Percentiles rank a stretch among this genome's conserved stretches.
Evolutionary conservation across 805 yeast species (phyloP).

Genomic region (Metschnikowia cerradonensis): DNA sequence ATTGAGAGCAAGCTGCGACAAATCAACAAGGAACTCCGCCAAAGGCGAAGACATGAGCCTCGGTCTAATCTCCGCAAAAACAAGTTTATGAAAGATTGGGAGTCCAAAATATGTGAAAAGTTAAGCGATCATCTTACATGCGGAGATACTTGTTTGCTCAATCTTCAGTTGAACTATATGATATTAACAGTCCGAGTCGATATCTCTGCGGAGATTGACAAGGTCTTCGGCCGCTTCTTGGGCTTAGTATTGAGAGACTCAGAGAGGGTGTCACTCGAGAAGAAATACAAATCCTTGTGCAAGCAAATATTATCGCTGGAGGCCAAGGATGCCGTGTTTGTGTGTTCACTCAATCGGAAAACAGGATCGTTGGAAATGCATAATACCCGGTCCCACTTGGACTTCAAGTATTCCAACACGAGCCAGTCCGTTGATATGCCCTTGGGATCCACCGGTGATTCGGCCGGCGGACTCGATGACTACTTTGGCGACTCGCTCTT

Average conservation of each 20-base stretch:
- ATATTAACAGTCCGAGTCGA: slow-evolving; percentile 34
- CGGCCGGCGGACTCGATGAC: background rate
- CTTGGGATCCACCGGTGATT: background rate
- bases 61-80: slow-evolving; percentile 5
- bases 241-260: slow-evolving; percentile 3
- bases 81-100: slow-evolving; percentile 30
- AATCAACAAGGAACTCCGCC: background rate
- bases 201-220: slow-evolving; percentile 22
- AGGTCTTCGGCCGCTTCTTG: slow-evolving; percentile 4
- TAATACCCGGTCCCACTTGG: slow-evolving; percentile 28
- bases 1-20: slow-evolving; percentile 5
- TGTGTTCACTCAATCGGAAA: slow-evolving; percentile 37
- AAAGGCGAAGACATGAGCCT: slow-evolving; percentile 2
- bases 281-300: slow-evolving; percentile 6
- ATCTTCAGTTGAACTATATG: slow-evolving; percentile 35
- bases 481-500: background rate
- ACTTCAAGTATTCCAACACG: slow-evolving; percentile 15
- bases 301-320: background rate
- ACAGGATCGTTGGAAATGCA: slow-evolving; percentile 33
- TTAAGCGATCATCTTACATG: slow-evolving; percentile 24
- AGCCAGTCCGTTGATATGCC: background rate
- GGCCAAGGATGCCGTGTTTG: slow-evolving; percentile 15
- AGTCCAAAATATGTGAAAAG: slow-evolving; percentile 23
- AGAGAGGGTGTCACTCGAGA: slow-evolving; percentile 3
- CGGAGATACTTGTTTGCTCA: slow-evolving; percentile 27